Evolutionary conservation across 2,329 filamentous ascomycete species (phyloP).

Genomic region (Cadophora sp.): DNA sequence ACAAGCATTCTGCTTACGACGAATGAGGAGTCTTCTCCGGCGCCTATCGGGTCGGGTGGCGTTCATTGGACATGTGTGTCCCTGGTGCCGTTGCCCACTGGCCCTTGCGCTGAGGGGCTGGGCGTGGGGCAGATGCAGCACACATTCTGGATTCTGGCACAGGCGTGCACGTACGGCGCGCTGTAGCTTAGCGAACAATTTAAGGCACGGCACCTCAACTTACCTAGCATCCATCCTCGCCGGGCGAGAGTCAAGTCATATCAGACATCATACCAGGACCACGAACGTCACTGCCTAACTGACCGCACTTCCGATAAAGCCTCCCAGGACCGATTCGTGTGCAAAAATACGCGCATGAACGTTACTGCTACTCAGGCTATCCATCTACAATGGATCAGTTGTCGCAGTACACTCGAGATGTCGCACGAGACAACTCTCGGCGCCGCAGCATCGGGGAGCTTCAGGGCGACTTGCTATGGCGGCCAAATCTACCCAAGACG

Average conservation of each 20-base stretch:
- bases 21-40: constrained; percentile 7
- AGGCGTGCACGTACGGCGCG: not conserved
- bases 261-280: not conserved
- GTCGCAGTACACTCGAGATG: constrained; percentile 15
- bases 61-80: constrained; percentile 7
- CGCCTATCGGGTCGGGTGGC: constrained; percentile 4
- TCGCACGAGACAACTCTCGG: constrained; percentile 11
- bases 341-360: constrained; percentile 1
- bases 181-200: constrained; percentile 11
- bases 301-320: constrained; percentile 10
- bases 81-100: not conserved
- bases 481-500: constrained; percentile 10
- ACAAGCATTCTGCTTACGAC: constrained; percentile 2
- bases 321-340: not conserved
- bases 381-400: constrained; percentile 6
- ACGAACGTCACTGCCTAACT: not conserved
- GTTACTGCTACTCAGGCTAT: not conserved
- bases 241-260: constrained; percentile 1
- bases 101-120: not conserved
- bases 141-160: constrained; percentile 7
- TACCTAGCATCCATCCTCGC: not conserved
- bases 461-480: constrained; percentile 9
- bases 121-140: constrained; percentile 8
- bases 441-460: constrained; percentile 11
- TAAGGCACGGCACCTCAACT: constrained; percentile 9